Evolutionary conservation across 2,329 filamentous ascomycete species (phyloP).

Genomic region (Diplodia mutila): DNA sequence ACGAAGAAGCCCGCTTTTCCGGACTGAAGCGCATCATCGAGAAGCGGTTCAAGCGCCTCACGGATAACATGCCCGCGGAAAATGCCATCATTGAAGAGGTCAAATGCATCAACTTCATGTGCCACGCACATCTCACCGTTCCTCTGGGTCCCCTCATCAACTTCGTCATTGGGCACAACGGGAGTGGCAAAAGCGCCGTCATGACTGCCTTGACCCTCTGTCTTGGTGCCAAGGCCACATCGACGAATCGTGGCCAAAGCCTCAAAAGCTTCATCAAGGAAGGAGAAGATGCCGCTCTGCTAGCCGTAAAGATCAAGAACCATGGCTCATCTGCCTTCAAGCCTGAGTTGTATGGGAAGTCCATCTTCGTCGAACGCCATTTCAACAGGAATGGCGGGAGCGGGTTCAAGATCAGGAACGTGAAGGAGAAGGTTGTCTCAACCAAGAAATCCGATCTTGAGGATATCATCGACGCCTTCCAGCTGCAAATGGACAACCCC

Average conservation of each 20-base stretch:
- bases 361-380: slow-evolving; percentile 87
- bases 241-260: slow-evolving; percentile 88
- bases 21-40: background rate
- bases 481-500: slow-evolving; percentile 93
- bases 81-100: slow-evolving; percentile 88
- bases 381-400: slow-evolving; percentile 76
- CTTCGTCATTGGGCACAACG: slow-evolving; percentile 97
- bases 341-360: slow-evolving; percentile 77
- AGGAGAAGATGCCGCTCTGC: slow-evolving; percentile 48
- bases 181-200: slow-evolving; percentile 95
- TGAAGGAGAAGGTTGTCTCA: slow-evolving; percentile 70
- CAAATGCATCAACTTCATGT: slow-evolving; percentile 94
- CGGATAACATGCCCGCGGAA: slow-evolving; percentile 71
- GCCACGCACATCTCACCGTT: slow-evolving; percentile 79
- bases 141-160: slow-evolving; percentile 93
- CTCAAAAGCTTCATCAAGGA: slow-evolving; percentile 88
- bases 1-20: background rate
- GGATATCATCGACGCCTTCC: slow-evolving; percentile 91
- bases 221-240: slow-evolving; percentile 89
- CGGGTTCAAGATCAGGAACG: slow-evolving; percentile 85
- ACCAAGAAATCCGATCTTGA: slow-evolving; percentile 86
- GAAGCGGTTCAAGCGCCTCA: slow-evolving; percentile 30
- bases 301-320: slow-evolving; percentile 82
- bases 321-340: slow-evolving; percentile 83
- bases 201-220: slow-evolving; percentile 91